phyloP scores from a whole-genome alignment of 164 flowering plant genomes.

The Vitis cinerea region DNA sequence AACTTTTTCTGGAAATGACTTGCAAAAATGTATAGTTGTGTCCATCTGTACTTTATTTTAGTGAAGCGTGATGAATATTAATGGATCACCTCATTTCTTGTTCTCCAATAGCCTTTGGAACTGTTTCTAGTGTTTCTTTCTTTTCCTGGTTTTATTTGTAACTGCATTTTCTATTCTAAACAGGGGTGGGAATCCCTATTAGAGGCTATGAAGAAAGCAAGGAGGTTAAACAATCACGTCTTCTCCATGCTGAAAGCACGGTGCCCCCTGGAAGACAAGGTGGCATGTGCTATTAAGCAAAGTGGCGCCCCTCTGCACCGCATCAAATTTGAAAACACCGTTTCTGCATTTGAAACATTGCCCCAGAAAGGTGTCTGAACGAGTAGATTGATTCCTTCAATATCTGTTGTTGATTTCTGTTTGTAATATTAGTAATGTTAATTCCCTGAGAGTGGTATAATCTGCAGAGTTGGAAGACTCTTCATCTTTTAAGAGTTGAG shows the following conservation, averaged over 20 bases:
- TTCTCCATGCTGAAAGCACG: conserved; percentile 95
- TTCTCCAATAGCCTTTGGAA: no score
- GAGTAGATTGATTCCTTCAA: not conserved
- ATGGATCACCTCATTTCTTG: not conserved
- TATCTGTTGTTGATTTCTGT: not conserved
- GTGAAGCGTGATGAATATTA: no score
- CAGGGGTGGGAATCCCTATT: conserved; percentile 74
- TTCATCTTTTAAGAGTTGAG: no score
- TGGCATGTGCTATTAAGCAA: conserved; percentile 95
- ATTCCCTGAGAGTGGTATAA: not conserved
- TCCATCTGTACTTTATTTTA: no score
- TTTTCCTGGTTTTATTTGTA: not conserved
- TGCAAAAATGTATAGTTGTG: no score
- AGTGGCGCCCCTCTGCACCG: conserved; percentile 95
- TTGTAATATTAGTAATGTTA: not conserved
- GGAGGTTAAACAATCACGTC: conserved; percentile 92
- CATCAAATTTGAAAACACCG: conserved; percentile 82
- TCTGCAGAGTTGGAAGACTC: no score
- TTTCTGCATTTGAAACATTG: conserved; percentile 95
- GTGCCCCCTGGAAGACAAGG: conserved; percentile 96
- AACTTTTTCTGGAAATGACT: no score
- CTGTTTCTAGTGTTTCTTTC: not conserved
- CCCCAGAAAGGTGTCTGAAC: conserved; percentile 76
- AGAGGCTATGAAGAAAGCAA: conserved; percentile 93
- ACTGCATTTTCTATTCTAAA: conserved; percentile 5